phyloP scores from a whole-genome alignment of 192 early-diverging fungal genomes.

The Backusella liffmaniae region DNA sequence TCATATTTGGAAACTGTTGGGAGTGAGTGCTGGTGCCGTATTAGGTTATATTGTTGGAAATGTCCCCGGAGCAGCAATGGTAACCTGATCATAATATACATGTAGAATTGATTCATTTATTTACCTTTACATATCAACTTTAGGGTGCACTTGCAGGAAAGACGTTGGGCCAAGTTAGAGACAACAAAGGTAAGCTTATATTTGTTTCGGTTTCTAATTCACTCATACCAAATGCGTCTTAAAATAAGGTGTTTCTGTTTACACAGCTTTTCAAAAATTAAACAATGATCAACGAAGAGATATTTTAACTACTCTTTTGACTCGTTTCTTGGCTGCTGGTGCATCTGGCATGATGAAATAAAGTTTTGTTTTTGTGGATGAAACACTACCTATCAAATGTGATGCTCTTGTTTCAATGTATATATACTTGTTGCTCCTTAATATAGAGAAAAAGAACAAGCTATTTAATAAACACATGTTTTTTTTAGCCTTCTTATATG shows the following conservation, averaged over 20 bases:
- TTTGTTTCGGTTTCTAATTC: not conserved
- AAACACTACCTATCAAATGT: not conserved
- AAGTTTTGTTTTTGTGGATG: not conserved
- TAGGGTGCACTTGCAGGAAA: conserved; percentile 62
- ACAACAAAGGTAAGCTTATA: conserved; percentile 41
- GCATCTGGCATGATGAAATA: conserved; percentile 28
- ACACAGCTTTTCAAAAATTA: conserved; percentile 36
- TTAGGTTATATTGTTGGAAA: conserved; percentile 31
- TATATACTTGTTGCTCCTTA: not conserved
- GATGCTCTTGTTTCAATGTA: not conserved
- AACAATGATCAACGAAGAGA: conserved; percentile 16
- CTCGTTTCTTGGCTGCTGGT: conserved; percentile 21
- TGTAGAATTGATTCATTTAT: not conserved
- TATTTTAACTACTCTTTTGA: conserved; percentile 30
- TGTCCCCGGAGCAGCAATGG: conserved; percentile 22
- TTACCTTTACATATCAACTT: not conserved
- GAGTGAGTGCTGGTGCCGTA: conserved; percentile 26
- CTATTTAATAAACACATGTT: too few species aligned
- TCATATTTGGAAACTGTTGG: conserved; percentile 25
- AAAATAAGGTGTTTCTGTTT: conserved; percentile 37
- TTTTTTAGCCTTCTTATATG: too few species aligned
- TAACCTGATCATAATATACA: conserved; percentile 6
- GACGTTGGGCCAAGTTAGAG: conserved; percentile 62
- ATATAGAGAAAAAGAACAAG: too few species aligned
- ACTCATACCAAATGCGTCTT: not conserved